phyloP scores from a whole-genome alignment of 495 filamentous ascomycete species.

The Viridothelium virens region DNA sequence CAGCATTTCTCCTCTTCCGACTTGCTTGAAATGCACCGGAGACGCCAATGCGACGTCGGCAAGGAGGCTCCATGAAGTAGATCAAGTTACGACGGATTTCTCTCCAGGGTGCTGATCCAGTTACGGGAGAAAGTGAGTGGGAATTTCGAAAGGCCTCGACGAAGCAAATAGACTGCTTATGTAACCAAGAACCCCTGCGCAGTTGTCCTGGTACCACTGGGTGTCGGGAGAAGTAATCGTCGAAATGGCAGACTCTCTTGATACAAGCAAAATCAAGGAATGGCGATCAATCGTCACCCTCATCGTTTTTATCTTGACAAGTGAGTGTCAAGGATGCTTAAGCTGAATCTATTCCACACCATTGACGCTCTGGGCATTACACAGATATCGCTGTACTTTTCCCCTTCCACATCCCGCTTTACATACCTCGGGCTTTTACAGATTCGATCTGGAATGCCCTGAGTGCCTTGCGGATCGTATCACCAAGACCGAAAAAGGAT shows the following conservation, averaged over 20 bases:
- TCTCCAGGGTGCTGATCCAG: not conserved
- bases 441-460: slow-evolving; percentile 40
- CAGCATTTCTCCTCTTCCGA: not conserved
- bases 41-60: not conserved
- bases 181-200: not conserved
- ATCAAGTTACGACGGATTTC: not conserved
- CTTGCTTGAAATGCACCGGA: not conserved
- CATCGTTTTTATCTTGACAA: slow-evolving; percentile 55
- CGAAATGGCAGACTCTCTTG: slow-evolving; percentile 40
- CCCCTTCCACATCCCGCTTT: slow-evolving; percentile 53
- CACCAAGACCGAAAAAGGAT: slow-evolving; percentile 29
- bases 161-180: not conserved
- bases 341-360: not conserved
- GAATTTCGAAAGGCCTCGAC: not conserved
- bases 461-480: slow-evolving; percentile 43
- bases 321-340: slow-evolving; percentile 37
- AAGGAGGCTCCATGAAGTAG: not conserved
- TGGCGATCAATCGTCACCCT: slow-evolving; percentile 59
- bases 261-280: slow-evolving; percentile 46
- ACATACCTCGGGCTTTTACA: slow-evolving; percentile 43
- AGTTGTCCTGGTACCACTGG: not conserved
- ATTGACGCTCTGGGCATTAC: slow-evolving; percentile 13
- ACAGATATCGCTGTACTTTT: slow-evolving; percentile 57
- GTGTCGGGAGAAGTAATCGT: not conserved
- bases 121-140: not conserved